Evolutionary conservation across 2,329 filamentous ascomycete species (phyloP), one percentile per base, ranked within the genome.

Genomic region (Colletotrichum lini): DNA sequence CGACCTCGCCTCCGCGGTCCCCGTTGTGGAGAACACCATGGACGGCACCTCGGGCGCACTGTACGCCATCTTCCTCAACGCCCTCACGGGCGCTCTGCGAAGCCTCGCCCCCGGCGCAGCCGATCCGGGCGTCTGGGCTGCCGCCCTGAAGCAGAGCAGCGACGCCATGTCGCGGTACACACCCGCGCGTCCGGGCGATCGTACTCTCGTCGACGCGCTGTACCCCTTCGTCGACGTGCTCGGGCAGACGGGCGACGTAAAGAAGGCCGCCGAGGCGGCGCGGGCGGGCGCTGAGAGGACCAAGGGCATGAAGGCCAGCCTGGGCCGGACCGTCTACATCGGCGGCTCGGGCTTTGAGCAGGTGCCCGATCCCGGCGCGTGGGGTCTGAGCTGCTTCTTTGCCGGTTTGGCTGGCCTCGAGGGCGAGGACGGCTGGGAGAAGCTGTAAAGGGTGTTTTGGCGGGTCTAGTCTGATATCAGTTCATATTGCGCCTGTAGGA

Each of bases 181-280:
- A 2, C 95, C 96, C 0, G 96, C 96, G 0, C 90, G 92, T 64
- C 92, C 93, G 0, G 96, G 96, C 38, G 96, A 99, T 80, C 89
- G 96, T 61, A 99, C 96, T 0, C 84, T 98, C 45, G 89, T 98
- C 44, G 96, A 99, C 82, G 95, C 96, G 1, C 85, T 99, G 60
- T 89, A 93, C 73, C 96, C 96, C 2, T 99, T 98, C 79, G 91
- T 97, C 62, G 89, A 94, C 53, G 89, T 87, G 3, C 87, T 98
- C 2, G 86, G 83, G 8, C 82, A 88, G 77, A 91, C 90, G 0
- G 89, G 89, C 16, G 89, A 93, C 78, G 80, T 96, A 23, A 87
- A 89, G 74, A 86, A 90, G 78, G 95, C 96, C 9, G 94, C 94
- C 0, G 85, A 90, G 76, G 94, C 94, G 2, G 92, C 95, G 0